phyloP scores from a whole-genome alignment of 2,329 filamentous ascomycete species.

The Epichloe elymi region DNA sequence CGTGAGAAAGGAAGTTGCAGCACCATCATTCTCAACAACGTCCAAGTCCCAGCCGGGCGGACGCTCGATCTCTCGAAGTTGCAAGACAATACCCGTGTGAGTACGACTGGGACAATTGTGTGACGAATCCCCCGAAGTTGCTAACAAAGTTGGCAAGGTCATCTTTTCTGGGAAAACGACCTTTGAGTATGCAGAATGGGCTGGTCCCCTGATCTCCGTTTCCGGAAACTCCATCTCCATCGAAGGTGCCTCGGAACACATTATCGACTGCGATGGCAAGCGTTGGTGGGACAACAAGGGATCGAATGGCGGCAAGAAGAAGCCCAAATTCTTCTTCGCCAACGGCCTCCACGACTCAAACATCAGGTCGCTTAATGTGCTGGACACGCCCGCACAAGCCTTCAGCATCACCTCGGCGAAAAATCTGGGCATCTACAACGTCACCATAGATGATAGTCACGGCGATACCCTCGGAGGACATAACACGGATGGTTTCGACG shows the following conservation, averaged over 20 bases:
- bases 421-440: background rate
- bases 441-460: background rate
- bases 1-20: background rate
- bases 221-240: background rate
- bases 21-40: background rate
- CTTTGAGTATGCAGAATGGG: background rate
- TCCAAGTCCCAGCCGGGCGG: background rate
- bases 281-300: conserved; percentile 51
- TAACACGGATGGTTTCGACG: conserved; percentile 1
- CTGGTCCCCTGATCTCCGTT: background rate
- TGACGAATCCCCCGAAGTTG: background rate
- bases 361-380: background rate
- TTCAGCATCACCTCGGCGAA: background rate
- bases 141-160: background rate
- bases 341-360: conserved; percentile 18
- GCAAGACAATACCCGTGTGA: background rate
- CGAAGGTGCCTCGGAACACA: conserved; percentile 12
- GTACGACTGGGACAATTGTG: background rate
- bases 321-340: conserved; percentile 48
- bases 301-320: conserved; percentile 43
- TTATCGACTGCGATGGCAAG: conserved; percentile 41
- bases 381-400: background rate
- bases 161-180: background rate
- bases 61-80: background rate
- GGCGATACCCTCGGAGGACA: background rate